Evolutionary conservation across 345 rosid genomes (phyloP).

Genomic region (Ceriops zippeliana): DNA sequence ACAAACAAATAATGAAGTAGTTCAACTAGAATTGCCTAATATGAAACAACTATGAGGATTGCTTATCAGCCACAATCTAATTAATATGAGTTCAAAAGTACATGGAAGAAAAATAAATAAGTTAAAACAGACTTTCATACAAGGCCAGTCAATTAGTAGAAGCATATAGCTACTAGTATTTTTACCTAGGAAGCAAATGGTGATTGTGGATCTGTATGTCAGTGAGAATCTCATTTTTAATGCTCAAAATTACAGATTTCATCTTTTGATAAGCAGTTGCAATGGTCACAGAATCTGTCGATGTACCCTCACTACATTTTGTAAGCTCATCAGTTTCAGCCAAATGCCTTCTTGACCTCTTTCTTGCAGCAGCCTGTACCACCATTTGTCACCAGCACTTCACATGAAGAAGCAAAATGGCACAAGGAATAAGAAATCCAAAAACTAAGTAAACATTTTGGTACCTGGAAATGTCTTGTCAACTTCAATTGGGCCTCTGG

Average conservation of each 20-base stretch:
- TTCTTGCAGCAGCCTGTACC: slow-evolving; percentile 27
- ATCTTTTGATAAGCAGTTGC: slow-evolving; percentile 22
- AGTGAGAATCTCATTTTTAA: slow-evolving; percentile 18
- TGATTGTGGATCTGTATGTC: slow-evolving; percentile 28
- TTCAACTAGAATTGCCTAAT: no score
- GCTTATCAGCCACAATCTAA: slow-evolving; percentile 1
- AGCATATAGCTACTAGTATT: background rate
- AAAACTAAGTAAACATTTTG: background rate
- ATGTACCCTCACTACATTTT: slow-evolving; percentile 8
- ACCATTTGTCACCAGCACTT: background rate
- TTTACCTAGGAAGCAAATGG: slow-evolving; percentile 27
- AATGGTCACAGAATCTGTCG: slow-evolving; percentile 14
- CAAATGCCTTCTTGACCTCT: slow-evolving; percentile 26
- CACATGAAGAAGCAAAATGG: background rate
- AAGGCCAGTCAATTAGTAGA: background rate
- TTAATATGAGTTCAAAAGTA: background rate
- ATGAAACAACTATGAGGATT: no score
- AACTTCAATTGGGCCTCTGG: slow-evolving; percentile 22
- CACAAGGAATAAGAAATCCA: background rate
- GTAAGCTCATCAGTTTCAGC: slow-evolving; percentile 24
- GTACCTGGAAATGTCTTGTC: slow-evolving; percentile 28
- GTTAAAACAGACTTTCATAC: background rate
- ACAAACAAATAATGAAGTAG: background rate
- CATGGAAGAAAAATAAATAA: background rate
- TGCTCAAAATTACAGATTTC: slow-evolving; percentile 18